Evolutionary conservation across 306 rosid species (phyloP).

Genomic region (Abrus precatorius): DNA sequence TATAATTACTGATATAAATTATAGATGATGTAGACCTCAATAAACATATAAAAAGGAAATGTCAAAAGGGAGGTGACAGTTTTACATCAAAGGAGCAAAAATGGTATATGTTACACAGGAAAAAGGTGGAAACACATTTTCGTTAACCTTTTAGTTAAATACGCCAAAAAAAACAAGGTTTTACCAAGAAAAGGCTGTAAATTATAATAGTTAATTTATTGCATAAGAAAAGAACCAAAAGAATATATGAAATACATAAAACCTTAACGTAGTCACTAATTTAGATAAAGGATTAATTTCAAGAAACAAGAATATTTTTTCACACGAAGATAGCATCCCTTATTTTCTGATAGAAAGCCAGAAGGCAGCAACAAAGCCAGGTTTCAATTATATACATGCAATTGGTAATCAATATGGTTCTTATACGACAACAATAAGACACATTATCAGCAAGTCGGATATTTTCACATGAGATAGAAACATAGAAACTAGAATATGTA

Average conservation of each 20-base stretch:
- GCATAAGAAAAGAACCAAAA: constrained; percentile 5
- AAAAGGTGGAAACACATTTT: constrained; percentile 5
- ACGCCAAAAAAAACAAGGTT: constrained; percentile 9
- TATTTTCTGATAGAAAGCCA: constrained; percentile 16
- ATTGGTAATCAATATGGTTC: constrained; percentile 16
- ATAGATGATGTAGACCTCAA: constrained; percentile 23
- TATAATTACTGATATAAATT: constrained; percentile 35
- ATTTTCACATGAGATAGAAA: constrained; percentile 10
- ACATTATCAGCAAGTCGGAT: constrained; percentile 18
- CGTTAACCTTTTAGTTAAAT: neutral
- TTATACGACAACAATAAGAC: constrained; percentile 5
- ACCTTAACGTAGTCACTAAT: neutral
- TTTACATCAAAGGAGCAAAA: neutral
- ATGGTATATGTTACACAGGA: neutral
- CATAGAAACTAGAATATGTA: neutral
- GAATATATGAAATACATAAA: constrained; percentile 20
- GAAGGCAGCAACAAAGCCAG: constrained; percentile 31
- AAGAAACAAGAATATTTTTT: constrained; percentile 1
- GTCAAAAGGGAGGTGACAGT: constrained; percentile 10
- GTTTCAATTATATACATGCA: constrained; percentile 15
- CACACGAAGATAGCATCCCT: constrained; percentile 21
- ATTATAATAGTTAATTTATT: neutral
- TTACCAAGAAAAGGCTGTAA: constrained; percentile 16
- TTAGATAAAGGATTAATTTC: neutral
- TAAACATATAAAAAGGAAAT: neutral